Evolutionary conservation across 1,139 yeast genomes (phyloP).

Genomic region (Geotrichum bryndzae): DNA sequence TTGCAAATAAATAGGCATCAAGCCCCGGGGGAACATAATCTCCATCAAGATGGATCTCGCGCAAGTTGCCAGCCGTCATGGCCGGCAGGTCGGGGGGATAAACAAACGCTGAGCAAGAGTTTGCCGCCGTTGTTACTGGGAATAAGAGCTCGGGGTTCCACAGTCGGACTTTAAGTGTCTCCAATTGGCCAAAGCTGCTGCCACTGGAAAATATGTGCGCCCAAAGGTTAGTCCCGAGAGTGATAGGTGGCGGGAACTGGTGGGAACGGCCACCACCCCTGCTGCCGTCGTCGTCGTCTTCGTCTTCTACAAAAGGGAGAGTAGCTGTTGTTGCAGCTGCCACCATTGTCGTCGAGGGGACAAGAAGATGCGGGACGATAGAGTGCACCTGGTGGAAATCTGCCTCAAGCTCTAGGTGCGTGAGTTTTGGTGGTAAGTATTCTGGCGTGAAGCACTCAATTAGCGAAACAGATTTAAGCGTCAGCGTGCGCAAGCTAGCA

Average conservation of each 20-base stretch:
- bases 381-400: background rate
- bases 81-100: background rate
- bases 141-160: constrained; percentile 7
- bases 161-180: constrained; percentile 3
- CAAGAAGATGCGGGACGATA: background rate
- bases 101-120: background rate
- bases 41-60: constrained; percentile 1
- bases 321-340: background rate
- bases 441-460: constrained; percentile 1
- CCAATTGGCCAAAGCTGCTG: constrained; percentile 2
- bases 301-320: background rate
- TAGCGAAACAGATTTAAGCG: constrained; percentile 3
- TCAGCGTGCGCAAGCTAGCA: background rate
- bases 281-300: background rate
- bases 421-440: constrained; percentile 1
- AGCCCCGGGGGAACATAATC: constrained; percentile 8
- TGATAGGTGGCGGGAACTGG: background rate
- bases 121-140: background rate
- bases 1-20: constrained; percentile 1
- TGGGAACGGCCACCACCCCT: background rate
- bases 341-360: background rate
- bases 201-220: constrained; percentile 5
- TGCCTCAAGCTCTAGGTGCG: constrained; percentile 9
- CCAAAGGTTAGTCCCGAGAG: constrained; percentile 3
- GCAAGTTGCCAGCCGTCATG: constrained; percentile 1